Evolutionary conservation across 345 rosid species (phyloP).

Genomic region (Murraya paniculata): DNA sequence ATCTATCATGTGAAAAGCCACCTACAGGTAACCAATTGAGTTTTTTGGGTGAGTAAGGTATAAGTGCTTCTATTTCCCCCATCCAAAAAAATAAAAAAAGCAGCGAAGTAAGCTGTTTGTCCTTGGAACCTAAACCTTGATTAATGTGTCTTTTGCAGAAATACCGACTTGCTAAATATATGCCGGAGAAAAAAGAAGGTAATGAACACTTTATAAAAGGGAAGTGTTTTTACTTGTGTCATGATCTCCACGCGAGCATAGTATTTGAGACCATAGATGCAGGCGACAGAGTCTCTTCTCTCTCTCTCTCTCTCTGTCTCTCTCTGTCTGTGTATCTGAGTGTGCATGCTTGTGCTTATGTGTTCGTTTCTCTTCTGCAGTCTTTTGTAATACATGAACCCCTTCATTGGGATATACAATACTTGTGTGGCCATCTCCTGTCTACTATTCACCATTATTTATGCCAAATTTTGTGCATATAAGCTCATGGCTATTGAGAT

Average conservation of each 20-base stretch:
- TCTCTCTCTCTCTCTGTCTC: background rate
- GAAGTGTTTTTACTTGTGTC: background rate
- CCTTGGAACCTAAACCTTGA: background rate
- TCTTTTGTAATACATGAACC: background rate
- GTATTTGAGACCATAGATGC: background rate
- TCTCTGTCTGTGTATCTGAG: background rate
- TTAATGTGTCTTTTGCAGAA: constrained; percentile 50
- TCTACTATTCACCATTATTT: background rate
- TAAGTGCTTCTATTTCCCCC: background rate
- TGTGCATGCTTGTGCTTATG: background rate
- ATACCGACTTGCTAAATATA: constrained; percentile 85
- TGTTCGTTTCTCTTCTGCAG: background rate
- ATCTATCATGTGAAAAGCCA: constrained; percentile 96
- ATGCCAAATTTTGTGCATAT: background rate
- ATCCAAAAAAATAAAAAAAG: too few species aligned
- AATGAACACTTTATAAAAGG: constrained; percentile 11
- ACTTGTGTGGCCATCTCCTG: background rate
- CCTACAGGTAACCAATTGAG: constrained; percentile 58
- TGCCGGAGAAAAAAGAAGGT: constrained; percentile 94
- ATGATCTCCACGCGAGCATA: background rate
- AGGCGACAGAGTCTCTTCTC: background rate
- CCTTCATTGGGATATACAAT: background rate
- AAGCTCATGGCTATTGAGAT: background rate
- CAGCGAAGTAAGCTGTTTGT: background rate
- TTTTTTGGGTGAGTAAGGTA: constrained; percentile 11